phyloP scores from a whole-genome alignment of 2,329 filamentous ascomycete species.

The Aaosphaeria pasadenensis region DNA sequence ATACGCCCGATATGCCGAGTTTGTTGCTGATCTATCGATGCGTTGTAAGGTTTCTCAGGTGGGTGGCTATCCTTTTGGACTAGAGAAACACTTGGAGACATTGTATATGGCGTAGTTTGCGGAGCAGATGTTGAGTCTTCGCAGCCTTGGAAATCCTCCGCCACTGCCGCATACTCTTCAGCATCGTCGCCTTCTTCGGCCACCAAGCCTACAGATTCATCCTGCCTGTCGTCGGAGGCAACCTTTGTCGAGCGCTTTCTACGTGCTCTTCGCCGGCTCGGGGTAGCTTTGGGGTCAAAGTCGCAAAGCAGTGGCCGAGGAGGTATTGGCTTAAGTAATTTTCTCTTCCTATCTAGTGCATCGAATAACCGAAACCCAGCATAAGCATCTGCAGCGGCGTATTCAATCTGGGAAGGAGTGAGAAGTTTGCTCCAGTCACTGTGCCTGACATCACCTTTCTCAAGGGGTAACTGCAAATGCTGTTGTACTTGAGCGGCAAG shows the following conservation, averaged over 20 bases:
- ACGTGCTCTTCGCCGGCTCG: not conserved
- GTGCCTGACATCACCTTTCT: conserved; percentile 74
- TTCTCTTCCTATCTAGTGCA: conserved; percentile 65
- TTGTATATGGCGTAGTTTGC: not conserved
- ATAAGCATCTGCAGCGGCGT: conserved; percentile 79
- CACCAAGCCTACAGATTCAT: not conserved
- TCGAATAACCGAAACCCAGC: conserved; percentile 75
- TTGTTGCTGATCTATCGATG: no score
- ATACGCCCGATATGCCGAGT: no score
- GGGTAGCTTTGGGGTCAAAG: conserved; percentile 40
- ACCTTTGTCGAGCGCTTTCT: not conserved
- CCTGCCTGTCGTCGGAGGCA: not conserved
- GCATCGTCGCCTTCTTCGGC: not conserved
- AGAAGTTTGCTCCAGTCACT: conserved; percentile 72
- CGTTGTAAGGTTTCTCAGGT: no score
- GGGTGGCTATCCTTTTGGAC: no score
- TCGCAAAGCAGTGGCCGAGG: conserved; percentile 69
- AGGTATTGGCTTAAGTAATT: conserved; percentile 65
- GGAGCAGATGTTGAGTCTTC: not conserved
- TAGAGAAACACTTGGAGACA: no score
- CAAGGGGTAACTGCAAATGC: conserved; percentile 70
- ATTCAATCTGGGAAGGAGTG: conserved; percentile 64
- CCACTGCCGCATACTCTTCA: not conserved
- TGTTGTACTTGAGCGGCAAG: conserved; percentile 70
- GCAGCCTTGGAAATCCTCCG: not conserved